A percentile compares a stretch with the other conserved stretches of the same genome.
Conservation (phyloP, 1,139 yeast species). For the Taiozyma sp. region DNA sequence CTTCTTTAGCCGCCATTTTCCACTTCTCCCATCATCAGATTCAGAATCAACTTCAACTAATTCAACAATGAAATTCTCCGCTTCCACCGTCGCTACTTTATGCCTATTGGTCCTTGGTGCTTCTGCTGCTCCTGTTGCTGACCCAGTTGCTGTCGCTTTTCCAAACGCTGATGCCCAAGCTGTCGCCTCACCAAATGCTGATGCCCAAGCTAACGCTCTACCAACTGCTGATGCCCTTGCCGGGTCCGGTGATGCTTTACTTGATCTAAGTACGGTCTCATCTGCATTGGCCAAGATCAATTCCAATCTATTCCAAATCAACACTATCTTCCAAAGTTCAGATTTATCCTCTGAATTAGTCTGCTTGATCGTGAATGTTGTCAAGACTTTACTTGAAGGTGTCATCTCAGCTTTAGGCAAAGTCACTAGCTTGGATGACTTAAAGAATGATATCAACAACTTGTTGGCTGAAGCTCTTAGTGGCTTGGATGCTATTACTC, state of each 20-base stretch:
- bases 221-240: slow-evolving; percentile 7
- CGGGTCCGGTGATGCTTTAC: slow-evolving; percentile 1
- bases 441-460: slow-evolving; percentile 6
- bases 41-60: background rate
- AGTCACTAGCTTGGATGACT: slow-evolving; percentile 4
- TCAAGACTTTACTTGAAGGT: slow-evolving; percentile 4
- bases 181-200: slow-evolving; percentile 13
- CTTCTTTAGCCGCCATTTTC: background rate
- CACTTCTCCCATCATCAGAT: background rate
- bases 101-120: slow-evolving; percentile 8
- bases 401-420: slow-evolving; percentile 9
- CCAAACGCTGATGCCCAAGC: slow-evolving; percentile 25
- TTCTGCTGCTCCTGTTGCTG: slow-evolving; percentile 16
- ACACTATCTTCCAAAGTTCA: slow-evolving; percentile 3
- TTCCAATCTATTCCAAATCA: slow-evolving; percentile 2
- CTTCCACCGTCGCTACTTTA: slow-evolving; percentile 9
- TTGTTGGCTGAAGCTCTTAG: slow-evolving; percentile 6
- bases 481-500: slow-evolving; percentile 7
- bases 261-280: slow-evolving; percentile 1
- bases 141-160: slow-evolving; percentile 18
- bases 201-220: slow-evolving; percentile 8
- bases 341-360: slow-evolving; percentile 8
- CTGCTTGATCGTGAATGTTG: slow-evolving; percentile 2
- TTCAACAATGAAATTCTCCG: slow-evolving; percentile 16
- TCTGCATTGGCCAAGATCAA: slow-evolving; percentile 6